Base-by-base conservation (phyloP, 2,329 filamentous ascomycete genomes). In the Calycina marina region DNA sequence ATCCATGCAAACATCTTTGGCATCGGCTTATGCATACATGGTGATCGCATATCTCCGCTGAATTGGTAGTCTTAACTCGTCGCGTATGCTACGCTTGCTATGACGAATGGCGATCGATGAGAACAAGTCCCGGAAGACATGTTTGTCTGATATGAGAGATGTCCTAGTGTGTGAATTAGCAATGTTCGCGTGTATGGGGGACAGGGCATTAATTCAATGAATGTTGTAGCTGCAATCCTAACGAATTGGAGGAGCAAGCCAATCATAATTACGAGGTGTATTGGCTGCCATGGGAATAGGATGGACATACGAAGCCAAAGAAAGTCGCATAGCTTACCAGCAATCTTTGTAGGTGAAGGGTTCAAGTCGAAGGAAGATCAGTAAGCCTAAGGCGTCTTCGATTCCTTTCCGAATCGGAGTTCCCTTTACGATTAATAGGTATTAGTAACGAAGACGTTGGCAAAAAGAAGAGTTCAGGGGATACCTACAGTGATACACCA, bases 401-500 rank as follows among this genome's bases (percentile, higher is more conserved):
- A 88, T 68, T 40, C 84, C 69, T 42, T 84, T 82, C 42, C 81
- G 78, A 22, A 96, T 67, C 0, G 90, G 90, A 1, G 90, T 98
- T 25, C 84, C n/a, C n/a, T n/a, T n/a, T n/a, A n/a, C n/a, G n/a
- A n/a, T n/a, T n/a, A n/a, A n/a, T n/a, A n/a, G n/a, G n/a, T n/a
- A n/a, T n/a, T n/a, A n/a, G n/a, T n/a, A n/a, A n/a, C n/a, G n/a
- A n/a, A n/a, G n/a, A n/a, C n/a, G n/a, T n/a, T n/a, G n/a, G n/a
- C n/a, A n/a, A n/a, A n/a, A n/a, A n/a, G n/a, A n/a, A n/a, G n/a
- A n/a, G n/a, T n/a, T n/a, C n/a, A n/a, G n/a, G n/a, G n/a, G n/a
- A n/a, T n/a, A n/a, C n/a, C n/a, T n/a, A n/a, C 90, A 0, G 84
- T 88, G 25, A 98, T 75, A 10, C 79, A 85, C 90, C 90, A 96